These are phyloP conservation scores for Bassia scoparia DNA, from an alignment of 148 eudicot species.

Conservation along the genomic window DNA sequence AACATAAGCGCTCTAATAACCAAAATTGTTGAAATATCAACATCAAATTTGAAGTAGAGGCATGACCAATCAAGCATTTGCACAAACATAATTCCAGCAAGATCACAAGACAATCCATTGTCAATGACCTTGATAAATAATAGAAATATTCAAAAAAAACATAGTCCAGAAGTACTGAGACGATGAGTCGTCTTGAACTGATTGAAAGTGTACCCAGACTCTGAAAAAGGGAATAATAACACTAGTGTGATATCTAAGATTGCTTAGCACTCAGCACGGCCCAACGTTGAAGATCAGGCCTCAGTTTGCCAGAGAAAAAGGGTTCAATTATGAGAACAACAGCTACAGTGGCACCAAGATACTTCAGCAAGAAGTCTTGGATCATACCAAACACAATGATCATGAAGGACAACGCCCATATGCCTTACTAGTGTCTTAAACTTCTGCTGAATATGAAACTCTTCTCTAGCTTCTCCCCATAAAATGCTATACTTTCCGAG, in stretches of 20 bases:
- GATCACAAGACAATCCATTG: neutral
- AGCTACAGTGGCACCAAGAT: constrained; percentile 98
- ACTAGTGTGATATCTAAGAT: constrained; percentile 95
- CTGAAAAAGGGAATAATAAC: constrained; percentile 90
- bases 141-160: neutral
- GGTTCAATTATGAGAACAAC: constrained; percentile 96
- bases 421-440: constrained; percentile 74
- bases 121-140: neutral
- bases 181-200: constrained; percentile 93
- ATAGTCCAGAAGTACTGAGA: constrained; percentile 49
- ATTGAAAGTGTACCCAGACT: constrained; percentile 87
- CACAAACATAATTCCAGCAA: neutral
- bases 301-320: constrained; percentile 84
- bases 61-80: no score
- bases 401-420: constrained; percentile 80
- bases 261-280: constrained; percentile 98
- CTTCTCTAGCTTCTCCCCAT: constrained; percentile 96
- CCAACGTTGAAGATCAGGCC: constrained; percentile 93
- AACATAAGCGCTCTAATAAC: no score
- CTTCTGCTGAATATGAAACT: constrained; percentile 81
- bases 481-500: constrained; percentile 95
- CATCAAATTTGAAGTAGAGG: no score
- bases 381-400: constrained; percentile 99
- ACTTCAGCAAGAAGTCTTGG: constrained; percentile 90
- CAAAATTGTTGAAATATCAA: no score